A percentile compares a stretch with the other conserved stretches of the same genome.
phyloP scores from a whole-genome alignment of 495 filamentous ascomycete genomes.

The Penicillium turbatum region DNA sequence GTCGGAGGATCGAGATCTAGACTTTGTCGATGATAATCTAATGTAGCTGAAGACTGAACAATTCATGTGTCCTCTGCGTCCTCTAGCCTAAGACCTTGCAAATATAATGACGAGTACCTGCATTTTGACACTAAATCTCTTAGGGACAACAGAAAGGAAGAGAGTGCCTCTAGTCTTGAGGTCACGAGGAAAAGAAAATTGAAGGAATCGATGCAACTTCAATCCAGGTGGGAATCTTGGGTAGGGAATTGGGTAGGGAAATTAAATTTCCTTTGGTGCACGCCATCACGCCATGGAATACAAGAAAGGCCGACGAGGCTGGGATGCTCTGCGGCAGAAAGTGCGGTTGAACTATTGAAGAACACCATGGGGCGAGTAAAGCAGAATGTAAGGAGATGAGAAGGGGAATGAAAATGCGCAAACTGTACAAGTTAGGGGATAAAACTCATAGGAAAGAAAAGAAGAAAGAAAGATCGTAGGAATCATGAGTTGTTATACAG shows the following conservation, averaged over 20 bases:
- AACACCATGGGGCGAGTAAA: conserved; percentile 1
- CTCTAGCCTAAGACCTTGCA: neutral
- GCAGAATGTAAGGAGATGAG: neutral
- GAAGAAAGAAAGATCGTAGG: conserved; percentile 1
- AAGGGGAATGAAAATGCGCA: neutral
- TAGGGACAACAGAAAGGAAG: neutral
- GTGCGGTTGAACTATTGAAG: neutral
- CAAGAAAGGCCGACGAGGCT: conserved; percentile 1
- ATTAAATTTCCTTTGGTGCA: conserved; percentile 20
- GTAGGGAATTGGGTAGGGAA: conserved; percentile 17
- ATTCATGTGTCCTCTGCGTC: neutral
- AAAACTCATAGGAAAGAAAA: neutral
- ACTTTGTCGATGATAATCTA: neutral
- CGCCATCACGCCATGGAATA: conserved; percentile 21
- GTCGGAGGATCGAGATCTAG: conserved; percentile 1
- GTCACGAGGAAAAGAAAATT: neutral
- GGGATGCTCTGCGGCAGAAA: neutral
- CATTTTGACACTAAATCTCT: neutral
- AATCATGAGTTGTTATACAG: conserved; percentile 22
- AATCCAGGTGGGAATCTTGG: conserved; percentile 27
- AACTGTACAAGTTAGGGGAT: conserved; percentile 15
- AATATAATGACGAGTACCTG: neutral
- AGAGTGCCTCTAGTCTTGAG: neutral
- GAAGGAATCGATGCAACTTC: conserved; percentile 5
- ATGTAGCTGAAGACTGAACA: neutral